A percentile compares a stretch with the other conserved stretches of the same genome.
Conservation (phyloP, 1,284 basidiomycete species). For the Puccinia horiana region DNA sequence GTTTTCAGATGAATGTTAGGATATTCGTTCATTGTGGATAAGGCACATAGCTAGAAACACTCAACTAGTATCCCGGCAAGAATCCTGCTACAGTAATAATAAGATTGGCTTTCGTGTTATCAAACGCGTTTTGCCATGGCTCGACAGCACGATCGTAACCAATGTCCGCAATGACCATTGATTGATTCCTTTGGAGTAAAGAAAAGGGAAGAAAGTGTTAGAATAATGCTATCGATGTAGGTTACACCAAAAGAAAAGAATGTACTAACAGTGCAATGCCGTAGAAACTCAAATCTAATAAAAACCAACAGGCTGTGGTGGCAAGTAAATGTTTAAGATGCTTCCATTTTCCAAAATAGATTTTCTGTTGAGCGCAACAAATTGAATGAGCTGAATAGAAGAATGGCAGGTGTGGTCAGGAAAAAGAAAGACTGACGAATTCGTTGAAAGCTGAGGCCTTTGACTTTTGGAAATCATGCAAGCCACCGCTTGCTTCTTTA, state of each 20-base stretch:
- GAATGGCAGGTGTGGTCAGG: neutral
- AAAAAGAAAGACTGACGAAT: neutral
- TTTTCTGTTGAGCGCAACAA: conserved; percentile 64
- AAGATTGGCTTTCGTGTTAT: conserved; percentile 46
- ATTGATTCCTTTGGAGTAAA: conserved; percentile 10
- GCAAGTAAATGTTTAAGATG: conserved; percentile 71
- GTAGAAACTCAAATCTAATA: conserved; percentile 66
- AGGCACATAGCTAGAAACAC: neutral
- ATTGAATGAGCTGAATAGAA: neutral
- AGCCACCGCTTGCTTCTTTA: neutral
- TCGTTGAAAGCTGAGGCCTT: neutral
- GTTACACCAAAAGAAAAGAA: conserved; percentile 50
- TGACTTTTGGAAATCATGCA: neutral
- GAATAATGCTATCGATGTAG: conserved; percentile 44
- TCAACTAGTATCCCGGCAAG: conserved; percentile 55
- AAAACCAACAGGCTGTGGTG: conserved; percentile 70
- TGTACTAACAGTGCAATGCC: conserved; percentile 54
- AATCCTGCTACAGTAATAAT: conserved; percentile 55
- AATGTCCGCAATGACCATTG: conserved; percentile 67
- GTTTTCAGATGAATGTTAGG: too few species aligned
- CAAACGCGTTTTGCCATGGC: conserved; percentile 45
- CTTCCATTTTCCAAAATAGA: conserved; percentile 67
- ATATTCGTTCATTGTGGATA: neutral
- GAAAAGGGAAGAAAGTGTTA: neutral
- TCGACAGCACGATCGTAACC: conserved; percentile 43